Conservation (phyloP, 441 rosid genomes). For the Gossypium gossypioides region DNA sequence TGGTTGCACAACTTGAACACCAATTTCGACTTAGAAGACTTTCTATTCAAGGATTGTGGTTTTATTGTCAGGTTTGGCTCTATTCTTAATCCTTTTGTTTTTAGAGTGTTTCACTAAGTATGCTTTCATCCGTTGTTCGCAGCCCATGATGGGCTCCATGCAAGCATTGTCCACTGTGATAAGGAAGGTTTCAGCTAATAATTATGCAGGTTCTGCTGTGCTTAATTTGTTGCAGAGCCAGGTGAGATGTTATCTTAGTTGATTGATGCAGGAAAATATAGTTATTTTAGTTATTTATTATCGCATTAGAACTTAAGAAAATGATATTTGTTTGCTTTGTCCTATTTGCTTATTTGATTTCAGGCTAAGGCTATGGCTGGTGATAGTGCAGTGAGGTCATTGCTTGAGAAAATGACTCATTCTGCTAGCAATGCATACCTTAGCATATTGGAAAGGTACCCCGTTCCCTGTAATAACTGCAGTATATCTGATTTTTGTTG, state of each 20-base stretch:
- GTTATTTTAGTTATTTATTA: neutral
- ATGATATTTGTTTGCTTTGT: constrained; percentile 5
- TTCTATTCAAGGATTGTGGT: constrained; percentile 93
- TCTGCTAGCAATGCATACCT: constrained; percentile 90
- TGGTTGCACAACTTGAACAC: constrained; percentile 96
- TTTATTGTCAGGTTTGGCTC: constrained; percentile 83
- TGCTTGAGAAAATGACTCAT: constrained; percentile 91
- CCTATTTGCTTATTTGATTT: constrained; percentile 24
- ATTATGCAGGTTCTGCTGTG: constrained; percentile 78
- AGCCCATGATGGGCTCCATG: constrained; percentile 94
- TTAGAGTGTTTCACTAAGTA: constrained; percentile 8
- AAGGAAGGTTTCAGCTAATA: constrained; percentile 64
- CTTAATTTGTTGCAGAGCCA: constrained; percentile 92
- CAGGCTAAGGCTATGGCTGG: constrained; percentile 98
- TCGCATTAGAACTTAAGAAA: constrained; percentile 4
- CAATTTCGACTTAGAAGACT: constrained; percentile 94
- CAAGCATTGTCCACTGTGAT: constrained; percentile 70
- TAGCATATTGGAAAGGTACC: constrained; percentile 86
- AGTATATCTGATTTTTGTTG: neutral
- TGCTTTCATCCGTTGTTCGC: constrained; percentile 23
- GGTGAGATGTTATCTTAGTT: constrained; percentile 31
- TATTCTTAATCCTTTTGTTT: constrained; percentile 15
- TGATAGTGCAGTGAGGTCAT: constrained; percentile 79
- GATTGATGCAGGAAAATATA: neutral
- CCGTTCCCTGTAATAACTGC: constrained; percentile 1